phyloP scores from a whole-genome alignment of 345 rosid species.

The Linum lewisii region DNA sequence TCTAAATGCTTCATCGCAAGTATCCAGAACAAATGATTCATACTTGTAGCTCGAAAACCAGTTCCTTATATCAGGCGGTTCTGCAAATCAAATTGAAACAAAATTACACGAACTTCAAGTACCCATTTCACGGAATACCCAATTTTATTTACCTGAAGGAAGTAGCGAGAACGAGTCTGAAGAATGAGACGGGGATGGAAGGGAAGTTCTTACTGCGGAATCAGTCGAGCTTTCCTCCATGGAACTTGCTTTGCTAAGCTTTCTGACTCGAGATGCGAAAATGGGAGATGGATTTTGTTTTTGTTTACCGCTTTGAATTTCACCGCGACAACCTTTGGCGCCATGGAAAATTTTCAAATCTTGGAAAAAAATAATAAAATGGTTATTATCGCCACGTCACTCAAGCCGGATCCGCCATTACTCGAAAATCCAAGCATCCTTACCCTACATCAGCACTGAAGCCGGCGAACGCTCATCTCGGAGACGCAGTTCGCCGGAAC shows the following conservation, averaged over 20 bases:
- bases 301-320: too few species aligned
- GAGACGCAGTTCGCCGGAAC: too few species aligned
- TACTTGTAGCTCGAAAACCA: slow-evolving; percentile 58
- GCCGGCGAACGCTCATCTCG: too few species aligned
- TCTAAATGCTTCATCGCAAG: slow-evolving; percentile 15
- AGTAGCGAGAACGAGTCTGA: background rate
- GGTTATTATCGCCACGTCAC: too few species aligned
- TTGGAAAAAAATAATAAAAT: too few species aligned
- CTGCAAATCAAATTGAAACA: slow-evolving; percentile 18
- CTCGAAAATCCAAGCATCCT: too few species aligned
- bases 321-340: too few species aligned
- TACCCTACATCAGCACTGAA: too few species aligned
- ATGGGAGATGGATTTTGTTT: background rate
- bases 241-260: too few species aligned
- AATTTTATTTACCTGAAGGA: background rate
- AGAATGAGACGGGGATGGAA: background rate
- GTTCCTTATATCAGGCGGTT: slow-evolving; percentile 50
- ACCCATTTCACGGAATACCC: background rate
- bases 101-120: background rate
- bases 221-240: background rate
- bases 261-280: background rate
- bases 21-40: slow-evolving; percentile 36
- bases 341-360: too few species aligned
- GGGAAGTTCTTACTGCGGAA: background rate
- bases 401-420: too few species aligned